Evolutionary conservation across 192 early-diverging fungal species (phyloP).

Genomic region (Coemansia sp.): DNA sequence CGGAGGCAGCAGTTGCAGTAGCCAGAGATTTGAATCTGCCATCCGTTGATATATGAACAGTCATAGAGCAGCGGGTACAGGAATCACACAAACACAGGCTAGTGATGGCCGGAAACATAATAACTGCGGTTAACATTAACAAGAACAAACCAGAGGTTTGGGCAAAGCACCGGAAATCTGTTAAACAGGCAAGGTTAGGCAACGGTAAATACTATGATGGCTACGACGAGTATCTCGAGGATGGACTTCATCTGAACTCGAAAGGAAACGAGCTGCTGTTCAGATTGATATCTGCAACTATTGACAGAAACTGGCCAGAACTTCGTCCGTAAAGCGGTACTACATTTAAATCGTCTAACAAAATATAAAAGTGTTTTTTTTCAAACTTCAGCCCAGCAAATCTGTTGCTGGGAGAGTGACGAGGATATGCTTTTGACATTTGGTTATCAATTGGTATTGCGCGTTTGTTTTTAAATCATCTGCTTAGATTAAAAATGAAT

Average conservation of each 20-base stretch:
- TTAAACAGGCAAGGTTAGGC: not conserved
- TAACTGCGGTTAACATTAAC: too few relatives aligned
- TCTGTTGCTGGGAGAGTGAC: too few relatives aligned
- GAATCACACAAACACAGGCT: not conserved
- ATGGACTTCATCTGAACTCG: slow-evolving; percentile 61
- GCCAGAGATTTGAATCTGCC: slow-evolving; percentile 42
- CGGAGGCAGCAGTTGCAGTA: slow-evolving; percentile 46
- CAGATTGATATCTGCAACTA: slow-evolving; percentile 10
- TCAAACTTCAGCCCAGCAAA: too few relatives aligned
- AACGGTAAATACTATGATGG: slow-evolving; percentile 14
- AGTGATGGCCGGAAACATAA: not conserved
- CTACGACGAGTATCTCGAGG: slow-evolving; percentile 47
- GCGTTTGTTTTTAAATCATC: too few relatives aligned
- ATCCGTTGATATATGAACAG: slow-evolving; percentile 36
- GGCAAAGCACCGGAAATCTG: too few relatives aligned
- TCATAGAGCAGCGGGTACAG: slow-evolving; percentile 22
- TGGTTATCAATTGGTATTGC: too few relatives aligned
- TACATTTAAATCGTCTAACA: too few relatives aligned
- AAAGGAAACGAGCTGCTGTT: slow-evolving; percentile 55
- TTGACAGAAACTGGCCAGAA: slow-evolving; percentile 19
- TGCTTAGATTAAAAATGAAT: too few relatives aligned
- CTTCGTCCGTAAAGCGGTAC: not conserved
- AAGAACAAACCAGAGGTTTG: too few relatives aligned
- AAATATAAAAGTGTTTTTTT: too few relatives aligned
- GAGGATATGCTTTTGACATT: too few relatives aligned